A percentile compares a stretch with the other conserved stretches of the same genome.
These are phyloP conservation scores for Salix exigua DNA, from an alignment of 345 rosid species.

Conservation along the genomic window DNA sequence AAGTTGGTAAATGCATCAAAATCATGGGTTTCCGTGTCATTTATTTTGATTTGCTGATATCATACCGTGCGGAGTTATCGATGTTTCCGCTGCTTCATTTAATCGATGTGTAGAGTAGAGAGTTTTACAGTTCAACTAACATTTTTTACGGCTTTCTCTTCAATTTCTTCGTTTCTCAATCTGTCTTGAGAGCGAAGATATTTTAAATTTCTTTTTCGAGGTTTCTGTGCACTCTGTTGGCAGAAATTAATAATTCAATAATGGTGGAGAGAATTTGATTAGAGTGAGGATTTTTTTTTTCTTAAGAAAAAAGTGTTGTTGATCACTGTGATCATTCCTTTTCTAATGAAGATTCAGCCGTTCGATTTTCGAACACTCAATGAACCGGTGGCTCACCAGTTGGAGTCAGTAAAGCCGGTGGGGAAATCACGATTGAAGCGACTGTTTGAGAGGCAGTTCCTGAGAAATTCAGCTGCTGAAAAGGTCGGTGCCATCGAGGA, in stretches of 20 bases:
- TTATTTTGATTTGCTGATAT: slow-evolving; percentile 25
- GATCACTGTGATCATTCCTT: slow-evolving; percentile 39
- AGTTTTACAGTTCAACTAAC: slow-evolving; percentile 2
- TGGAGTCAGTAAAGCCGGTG: slow-evolving; percentile 51
- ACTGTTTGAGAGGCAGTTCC: slow-evolving; percentile 79
- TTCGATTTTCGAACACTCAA: slow-evolving; percentile 43
- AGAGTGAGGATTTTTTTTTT: background rate
- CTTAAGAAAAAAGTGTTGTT: background rate
- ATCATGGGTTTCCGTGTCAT: slow-evolving; percentile 25
- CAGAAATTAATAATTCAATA: slow-evolving; percentile 6
- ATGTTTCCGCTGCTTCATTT: slow-evolving; percentile 2
- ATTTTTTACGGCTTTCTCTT: background rate
- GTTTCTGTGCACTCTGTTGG: background rate
- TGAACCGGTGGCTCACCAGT: slow-evolving; percentile 21
- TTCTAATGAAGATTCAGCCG: slow-evolving; percentile 77
- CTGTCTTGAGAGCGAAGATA: slow-evolving; percentile 11
- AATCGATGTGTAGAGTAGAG: background rate
- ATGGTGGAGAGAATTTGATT: slow-evolving; percentile 8
- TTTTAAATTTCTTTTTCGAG: background rate
- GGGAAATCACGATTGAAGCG: slow-evolving; percentile 76
- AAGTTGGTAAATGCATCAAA: slow-evolving; percentile 19
- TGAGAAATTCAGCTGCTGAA: slow-evolving; percentile 44
- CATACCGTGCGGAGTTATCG: background rate
- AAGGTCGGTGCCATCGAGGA: slow-evolving; percentile 35
- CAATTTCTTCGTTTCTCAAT: slow-evolving; percentile 3